Conservation (phyloP, 1,284 basidiomycete genomes). For the Nidula niveotomentosa region DNA sequence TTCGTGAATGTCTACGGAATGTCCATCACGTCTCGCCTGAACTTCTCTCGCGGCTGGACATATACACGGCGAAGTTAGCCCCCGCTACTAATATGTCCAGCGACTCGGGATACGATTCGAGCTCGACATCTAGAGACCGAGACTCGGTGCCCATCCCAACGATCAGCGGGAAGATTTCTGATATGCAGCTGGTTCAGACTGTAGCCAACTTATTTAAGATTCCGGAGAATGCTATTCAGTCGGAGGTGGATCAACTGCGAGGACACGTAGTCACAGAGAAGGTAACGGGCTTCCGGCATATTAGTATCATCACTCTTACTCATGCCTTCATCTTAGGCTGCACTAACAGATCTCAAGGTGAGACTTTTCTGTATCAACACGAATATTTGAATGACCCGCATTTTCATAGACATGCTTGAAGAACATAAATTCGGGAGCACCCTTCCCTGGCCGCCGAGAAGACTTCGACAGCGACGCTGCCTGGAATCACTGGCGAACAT, state of each 20-base stretch:
- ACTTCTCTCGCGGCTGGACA: conserved; percentile 77
- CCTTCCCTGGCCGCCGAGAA: conserved; percentile 84
- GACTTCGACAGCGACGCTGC: conserved; percentile 85
- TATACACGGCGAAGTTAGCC: conserved; percentile 81
- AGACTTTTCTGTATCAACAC: conserved; percentile 4
- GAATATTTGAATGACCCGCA: background rate
- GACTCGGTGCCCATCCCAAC: conserved; percentile 48
- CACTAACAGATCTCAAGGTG: conserved; percentile 83
- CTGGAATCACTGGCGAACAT: conserved; percentile 82
- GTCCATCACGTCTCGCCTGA: conserved; percentile 83
- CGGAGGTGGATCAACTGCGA: conserved; percentile 73
- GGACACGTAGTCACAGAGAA: conserved; percentile 78
- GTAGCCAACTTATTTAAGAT: conserved; percentile 79
- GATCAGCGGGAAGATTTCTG: conserved; percentile 50
- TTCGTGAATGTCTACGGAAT: conserved; percentile 76
- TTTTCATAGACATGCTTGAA: conserved; percentile 79
- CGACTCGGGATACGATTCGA: conserved; percentile 70
- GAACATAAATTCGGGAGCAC: conserved; percentile 82
- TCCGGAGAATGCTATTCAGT: conserved; percentile 64
- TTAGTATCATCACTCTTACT: conserved; percentile 3
- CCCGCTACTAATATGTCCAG: conserved; percentile 40
- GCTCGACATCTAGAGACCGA: conserved; percentile 55
- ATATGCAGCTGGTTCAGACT: conserved; percentile 76
- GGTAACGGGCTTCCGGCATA: conserved; percentile 33
- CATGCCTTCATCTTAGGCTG: conserved; percentile 53